Percentiles rank a stretch among this genome's conserved stretches.
These are phyloP conservation scores for Cyanodermella asteris DNA, from an alignment of 2,329 filamentous ascomycete species.

Conservation along the genomic window DNA sequence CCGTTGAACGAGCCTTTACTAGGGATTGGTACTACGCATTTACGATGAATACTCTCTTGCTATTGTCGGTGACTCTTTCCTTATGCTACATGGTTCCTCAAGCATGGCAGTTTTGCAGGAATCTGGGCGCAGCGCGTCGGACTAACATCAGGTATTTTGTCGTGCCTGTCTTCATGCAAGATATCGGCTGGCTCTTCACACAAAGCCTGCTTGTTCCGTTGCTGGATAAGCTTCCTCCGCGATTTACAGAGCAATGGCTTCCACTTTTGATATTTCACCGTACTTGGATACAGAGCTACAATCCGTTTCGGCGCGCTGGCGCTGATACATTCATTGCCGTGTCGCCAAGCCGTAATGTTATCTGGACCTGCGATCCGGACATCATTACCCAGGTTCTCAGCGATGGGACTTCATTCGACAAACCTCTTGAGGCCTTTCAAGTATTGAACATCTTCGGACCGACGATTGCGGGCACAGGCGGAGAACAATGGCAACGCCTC, in stretches of 20 bases:
- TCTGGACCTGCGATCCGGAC: conserved; percentile 42
- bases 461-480: conserved; percentile 52
- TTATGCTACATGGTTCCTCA: too few species aligned
- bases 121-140: too few species aligned
- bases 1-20: too few species aligned
- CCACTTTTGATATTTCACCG: conserved; percentile 14
- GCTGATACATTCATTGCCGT: conserved; percentile 43
- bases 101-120: too few species aligned
- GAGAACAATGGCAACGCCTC: conserved; percentile 47
- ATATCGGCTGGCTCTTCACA: conserved; percentile 26
- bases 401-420: conserved; percentile 49
- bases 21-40: too few species aligned
- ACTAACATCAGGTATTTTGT: too few species aligned
- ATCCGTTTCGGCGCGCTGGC: conserved; percentile 34
- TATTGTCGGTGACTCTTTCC: too few species aligned
- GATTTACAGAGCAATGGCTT: conserved; percentile 22
- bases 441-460: conserved; percentile 44
- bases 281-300: conserved; percentile 9
- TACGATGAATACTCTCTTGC: too few species aligned
- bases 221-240: conserved; percentile 19
- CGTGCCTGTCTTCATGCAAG: too few species aligned
- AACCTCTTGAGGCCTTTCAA: conserved; percentile 37
- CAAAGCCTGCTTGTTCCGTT: conserved; percentile 23
- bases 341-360: conserved; percentile 28
- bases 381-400: conserved; percentile 43